Conservation (phyloP, 352 stramenopile species). For the Peronospora destructor region DNA sequence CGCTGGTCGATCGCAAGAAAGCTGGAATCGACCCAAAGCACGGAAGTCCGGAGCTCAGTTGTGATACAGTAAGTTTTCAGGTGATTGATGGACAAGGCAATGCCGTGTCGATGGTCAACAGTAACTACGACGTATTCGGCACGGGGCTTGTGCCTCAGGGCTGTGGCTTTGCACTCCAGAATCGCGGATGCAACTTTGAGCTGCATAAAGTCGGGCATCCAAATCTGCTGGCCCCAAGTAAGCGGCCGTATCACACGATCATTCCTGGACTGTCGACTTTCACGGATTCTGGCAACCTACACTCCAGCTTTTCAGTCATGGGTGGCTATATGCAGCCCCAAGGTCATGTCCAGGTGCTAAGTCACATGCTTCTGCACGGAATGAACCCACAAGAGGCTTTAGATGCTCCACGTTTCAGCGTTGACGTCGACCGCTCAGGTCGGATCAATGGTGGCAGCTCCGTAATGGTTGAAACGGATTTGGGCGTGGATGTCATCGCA, state of each 20-base stretch:
- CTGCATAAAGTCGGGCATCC: constrained; percentile 77
- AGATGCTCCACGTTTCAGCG: constrained; percentile 92
- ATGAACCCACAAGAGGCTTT: constrained; percentile 88
- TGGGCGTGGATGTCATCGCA: constrained; percentile 56
- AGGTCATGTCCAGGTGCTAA: constrained; percentile 92
- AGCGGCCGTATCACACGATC: constrained; percentile 97
- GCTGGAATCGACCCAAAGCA: constrained; percentile 49
- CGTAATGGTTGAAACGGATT: constrained; percentile 82
- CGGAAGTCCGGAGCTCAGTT: constrained; percentile 56
- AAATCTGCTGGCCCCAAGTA: constrained; percentile 88
- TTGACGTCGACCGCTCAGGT: constrained; percentile 69
- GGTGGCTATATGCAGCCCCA: constrained; percentile 95
- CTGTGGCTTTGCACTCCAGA: constrained; percentile 96
- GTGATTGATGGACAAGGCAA: constrained; percentile 93
- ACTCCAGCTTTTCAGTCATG: constrained; percentile 90
- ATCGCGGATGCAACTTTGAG: constrained; percentile 92
- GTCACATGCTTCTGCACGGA: constrained; percentile 78
- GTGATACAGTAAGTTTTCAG: constrained; percentile 93
- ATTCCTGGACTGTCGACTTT: constrained; percentile 93
- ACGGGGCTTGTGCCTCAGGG: constrained; percentile 89
- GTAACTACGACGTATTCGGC: constrained; percentile 96
- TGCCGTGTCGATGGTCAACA: constrained; percentile 97
- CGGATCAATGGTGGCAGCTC: constrained; percentile 41
- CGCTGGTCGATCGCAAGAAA: constrained; percentile 34
- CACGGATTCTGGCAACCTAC: constrained; percentile 77